A percentile compares a stretch with the other conserved stretches of the same genome.
Evolutionary conservation across 495 filamentous ascomycete species (phyloP).

Genomic region (Penicillium crystallinum): DNA sequence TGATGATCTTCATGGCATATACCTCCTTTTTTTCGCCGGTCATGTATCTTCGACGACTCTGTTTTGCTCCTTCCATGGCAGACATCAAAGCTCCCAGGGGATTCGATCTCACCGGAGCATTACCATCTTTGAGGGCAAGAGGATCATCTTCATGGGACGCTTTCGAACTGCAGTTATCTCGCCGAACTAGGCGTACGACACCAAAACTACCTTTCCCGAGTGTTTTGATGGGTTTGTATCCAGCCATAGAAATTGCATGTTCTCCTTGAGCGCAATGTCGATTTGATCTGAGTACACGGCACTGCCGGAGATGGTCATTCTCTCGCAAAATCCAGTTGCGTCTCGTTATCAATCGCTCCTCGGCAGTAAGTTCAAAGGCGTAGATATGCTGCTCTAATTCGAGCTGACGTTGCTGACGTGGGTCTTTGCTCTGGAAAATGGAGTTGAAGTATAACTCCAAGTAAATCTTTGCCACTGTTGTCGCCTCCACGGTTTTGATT

Average conservation of each 20-base stretch:
- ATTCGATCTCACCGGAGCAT: not conserved
- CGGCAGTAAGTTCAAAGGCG: slow-evolving; percentile 42
- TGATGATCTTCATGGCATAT: slow-evolving; percentile 95
- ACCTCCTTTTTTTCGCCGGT: slow-evolving; percentile 49
- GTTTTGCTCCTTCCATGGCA: slow-evolving; percentile 22
- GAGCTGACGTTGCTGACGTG: slow-evolving; percentile 61
- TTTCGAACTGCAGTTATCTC: slow-evolving; percentile 33
- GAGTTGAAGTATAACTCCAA: slow-evolving; percentile 79
- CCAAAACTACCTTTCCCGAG: slow-evolving; percentile 96
- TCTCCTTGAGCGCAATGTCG: slow-evolving; percentile 36
- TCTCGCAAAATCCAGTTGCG: slow-evolving; percentile 60
- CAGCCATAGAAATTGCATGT: slow-evolving; percentile 48
- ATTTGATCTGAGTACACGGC: slow-evolving; percentile 60
- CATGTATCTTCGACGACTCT: slow-evolving; percentile 24
- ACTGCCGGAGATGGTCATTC: slow-evolving; percentile 69
- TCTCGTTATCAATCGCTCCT: slow-evolving; percentile 52
- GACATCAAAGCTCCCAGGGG: slow-evolving; percentile 18
- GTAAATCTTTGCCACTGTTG: slow-evolving; percentile 76
- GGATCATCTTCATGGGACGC: slow-evolving; percentile 1
- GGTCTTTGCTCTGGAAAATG: slow-evolving; percentile 48
- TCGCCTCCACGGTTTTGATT: slow-evolving; percentile 70
- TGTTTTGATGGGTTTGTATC: slow-evolving; percentile 77
- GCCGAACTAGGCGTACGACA: slow-evolving; percentile 76
- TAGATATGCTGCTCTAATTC: slow-evolving; percentile 62
- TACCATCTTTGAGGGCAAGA: not conserved